These are phyloP conservation scores for Aspergillus kassunensis DNA, from an alignment of 495 filamentous ascomycete genomes.

Conservation along the genomic window DNA sequence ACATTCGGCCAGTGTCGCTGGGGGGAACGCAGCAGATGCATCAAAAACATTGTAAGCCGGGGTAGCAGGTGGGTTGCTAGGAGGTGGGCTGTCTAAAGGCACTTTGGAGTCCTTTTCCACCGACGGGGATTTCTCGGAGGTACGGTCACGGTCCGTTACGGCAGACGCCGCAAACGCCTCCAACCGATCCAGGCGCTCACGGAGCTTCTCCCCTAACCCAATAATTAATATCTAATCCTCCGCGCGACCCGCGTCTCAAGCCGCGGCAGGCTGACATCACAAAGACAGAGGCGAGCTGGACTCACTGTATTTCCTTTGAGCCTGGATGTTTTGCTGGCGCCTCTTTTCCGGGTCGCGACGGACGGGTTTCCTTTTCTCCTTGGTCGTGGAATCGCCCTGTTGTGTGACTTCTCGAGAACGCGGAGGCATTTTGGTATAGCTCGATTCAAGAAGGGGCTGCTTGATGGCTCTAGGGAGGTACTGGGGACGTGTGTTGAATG, in stretches of 20 bases:
- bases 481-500: neutral
- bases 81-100: neutral
- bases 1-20: neutral
- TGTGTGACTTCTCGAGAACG: neutral
- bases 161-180: slow-evolving; percentile 19
- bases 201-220: slow-evolving; percentile 19
- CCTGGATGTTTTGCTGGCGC: slow-evolving; percentile 29
- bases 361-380: slow-evolving; percentile 25
- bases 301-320: slow-evolving; percentile 29
- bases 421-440: slow-evolving; percentile 5
- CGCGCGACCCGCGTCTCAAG: neutral
- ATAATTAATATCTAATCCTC: neutral
- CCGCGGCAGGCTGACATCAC: neutral
- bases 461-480: neutral
- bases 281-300: neutral
- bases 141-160: no score
- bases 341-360: slow-evolving; percentile 27
- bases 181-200: slow-evolving; percentile 17
- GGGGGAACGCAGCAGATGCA: slow-evolving; percentile 1
- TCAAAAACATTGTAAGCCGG: slow-evolving; percentile 5
- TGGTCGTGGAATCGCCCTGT: slow-evolving; percentile 6
- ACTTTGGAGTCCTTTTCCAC: neutral
- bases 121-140: neutral
- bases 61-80: neutral
- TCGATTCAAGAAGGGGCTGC: neutral